These are phyloP conservation scores for Colletotrichum spinosum DNA, from an alignment of 2,329 filamentous ascomycete genomes.

Conservation along the genomic window DNA sequence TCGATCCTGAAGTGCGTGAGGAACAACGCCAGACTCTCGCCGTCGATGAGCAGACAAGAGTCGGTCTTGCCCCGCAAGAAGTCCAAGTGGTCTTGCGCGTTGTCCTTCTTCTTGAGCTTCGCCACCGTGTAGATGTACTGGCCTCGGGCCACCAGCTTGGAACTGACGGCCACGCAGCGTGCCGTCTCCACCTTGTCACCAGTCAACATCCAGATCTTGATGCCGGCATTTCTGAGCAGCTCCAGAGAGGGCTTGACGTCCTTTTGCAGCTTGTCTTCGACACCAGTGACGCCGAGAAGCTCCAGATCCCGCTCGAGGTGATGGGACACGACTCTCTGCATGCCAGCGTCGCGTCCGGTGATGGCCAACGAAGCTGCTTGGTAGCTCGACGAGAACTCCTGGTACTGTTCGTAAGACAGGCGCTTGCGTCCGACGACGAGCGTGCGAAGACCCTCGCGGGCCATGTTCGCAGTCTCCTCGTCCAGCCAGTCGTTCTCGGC, in stretches of 20 bases:
- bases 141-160: conserved; percentile 91
- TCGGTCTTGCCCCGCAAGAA: conserved; percentile 90
- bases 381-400: conserved; percentile 80
- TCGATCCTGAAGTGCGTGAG: conserved; percentile 84
- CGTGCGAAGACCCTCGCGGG: conserved; percentile 92
- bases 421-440: conserved; percentile 94
- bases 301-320: conserved; percentile 91
- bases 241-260: conserved; percentile 97
- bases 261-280: conserved; percentile 95
- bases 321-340: conserved; percentile 82
- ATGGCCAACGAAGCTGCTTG: conserved; percentile 85
- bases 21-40: conserved; percentile 87
- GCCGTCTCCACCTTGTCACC: conserved; percentile 99
- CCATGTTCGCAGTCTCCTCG: conserved; percentile 99
- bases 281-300: conserved; percentile 94
- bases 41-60: conserved; percentile 90
- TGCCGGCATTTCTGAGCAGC: conserved; percentile 93
- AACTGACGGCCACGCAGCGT: conserved; percentile 93
- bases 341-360: conserved; percentile 81
- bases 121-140: conserved; percentile 96
- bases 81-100: conserved; percentile 88
- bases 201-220: conserved; percentile 99
- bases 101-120: conserved; percentile 84
- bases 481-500: conserved; percentile 98
- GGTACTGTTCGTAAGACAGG: conserved; percentile 82